Conservation (phyloP, 1,284 basidiomycete genomes). For the Puccinia coronata region DNA sequence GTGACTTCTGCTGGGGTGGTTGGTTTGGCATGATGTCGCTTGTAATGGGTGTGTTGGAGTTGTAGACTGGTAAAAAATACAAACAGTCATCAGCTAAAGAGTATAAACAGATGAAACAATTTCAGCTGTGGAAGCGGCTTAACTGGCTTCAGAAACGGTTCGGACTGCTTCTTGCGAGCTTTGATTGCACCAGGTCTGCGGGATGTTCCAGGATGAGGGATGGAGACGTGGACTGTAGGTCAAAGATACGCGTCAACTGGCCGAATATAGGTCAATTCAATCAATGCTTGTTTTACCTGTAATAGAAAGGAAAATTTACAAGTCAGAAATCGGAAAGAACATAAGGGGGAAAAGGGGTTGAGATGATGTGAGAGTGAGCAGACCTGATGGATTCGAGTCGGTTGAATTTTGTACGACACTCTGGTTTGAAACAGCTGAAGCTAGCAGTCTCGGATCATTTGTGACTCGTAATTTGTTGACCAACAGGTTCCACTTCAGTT, state of each 20-base stretch:
- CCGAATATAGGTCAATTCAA: neutral
- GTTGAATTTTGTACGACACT: neutral
- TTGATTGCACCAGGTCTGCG: neutral
- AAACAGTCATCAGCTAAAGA: neutral
- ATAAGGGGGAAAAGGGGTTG: neutral
- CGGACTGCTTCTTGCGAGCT: neutral
- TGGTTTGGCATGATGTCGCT: neutral
- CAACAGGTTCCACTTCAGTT: constrained; percentile 6
- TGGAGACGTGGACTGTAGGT: neutral
- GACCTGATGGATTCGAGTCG: constrained; percentile 5
- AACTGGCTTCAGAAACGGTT: neutral
- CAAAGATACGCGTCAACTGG: neutral
- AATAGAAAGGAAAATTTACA: neutral
- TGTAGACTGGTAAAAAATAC: neutral
- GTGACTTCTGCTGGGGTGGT: neutral
- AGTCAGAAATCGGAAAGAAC: neutral
- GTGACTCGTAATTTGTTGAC: constrained; percentile 9
- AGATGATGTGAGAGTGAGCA: neutral
- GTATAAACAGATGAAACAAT: neutral
- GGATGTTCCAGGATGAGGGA: neutral
- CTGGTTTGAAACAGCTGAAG: neutral
- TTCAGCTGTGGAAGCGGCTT: neutral
- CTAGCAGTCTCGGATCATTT: neutral
- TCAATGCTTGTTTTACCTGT: neutral
- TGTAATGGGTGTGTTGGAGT: neutral